Percentiles rank a stretch among this genome's conserved stretches.
Conservation (phyloP, 2,329 filamentous ascomycete genomes). For the Aspergillus bombycis region DNA sequence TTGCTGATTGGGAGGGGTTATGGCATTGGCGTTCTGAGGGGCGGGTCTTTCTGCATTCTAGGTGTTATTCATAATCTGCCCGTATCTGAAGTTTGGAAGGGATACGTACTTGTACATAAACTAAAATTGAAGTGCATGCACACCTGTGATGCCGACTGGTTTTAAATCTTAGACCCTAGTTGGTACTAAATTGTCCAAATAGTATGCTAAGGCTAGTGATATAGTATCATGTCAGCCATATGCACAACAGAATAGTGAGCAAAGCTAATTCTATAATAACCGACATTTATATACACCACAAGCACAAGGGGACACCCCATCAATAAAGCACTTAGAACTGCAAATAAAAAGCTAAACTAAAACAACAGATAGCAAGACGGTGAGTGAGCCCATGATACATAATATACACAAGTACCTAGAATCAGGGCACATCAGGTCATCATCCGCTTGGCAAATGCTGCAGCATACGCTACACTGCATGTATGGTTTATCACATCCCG, state of each 20-base stretch:
- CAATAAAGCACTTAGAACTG: background rate
- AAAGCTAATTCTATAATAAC: slow-evolving; percentile 15
- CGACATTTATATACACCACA: slow-evolving; percentile 18
- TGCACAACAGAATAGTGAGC: background rate
- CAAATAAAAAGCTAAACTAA: background rate
- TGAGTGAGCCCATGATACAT: background rate
- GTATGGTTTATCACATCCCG: background rate
- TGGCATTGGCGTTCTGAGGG: slow-evolving; percentile 11
- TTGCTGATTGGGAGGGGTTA: slow-evolving; percentile 1
- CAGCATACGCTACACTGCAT: background rate
- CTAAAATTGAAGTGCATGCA: background rate
- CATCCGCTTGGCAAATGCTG: background rate
- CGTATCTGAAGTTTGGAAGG: background rate
- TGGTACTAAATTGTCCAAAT: background rate
- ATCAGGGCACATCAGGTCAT: background rate
- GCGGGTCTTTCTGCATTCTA: slow-evolving; percentile 8
- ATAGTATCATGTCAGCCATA: background rate
- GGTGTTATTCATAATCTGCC: slow-evolving; percentile 5
- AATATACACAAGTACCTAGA: background rate
- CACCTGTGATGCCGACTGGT: background rate
- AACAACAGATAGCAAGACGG: background rate
- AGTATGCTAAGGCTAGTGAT: background rate
- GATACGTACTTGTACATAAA: background rate
- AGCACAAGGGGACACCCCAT: background rate
- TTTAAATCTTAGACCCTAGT: background rate